A percentile compares a stretch with the other conserved stretches of the same genome.
phyloP scores from a whole-genome alignment of 345 rosid genomes.

The Salix purpurea region DNA sequence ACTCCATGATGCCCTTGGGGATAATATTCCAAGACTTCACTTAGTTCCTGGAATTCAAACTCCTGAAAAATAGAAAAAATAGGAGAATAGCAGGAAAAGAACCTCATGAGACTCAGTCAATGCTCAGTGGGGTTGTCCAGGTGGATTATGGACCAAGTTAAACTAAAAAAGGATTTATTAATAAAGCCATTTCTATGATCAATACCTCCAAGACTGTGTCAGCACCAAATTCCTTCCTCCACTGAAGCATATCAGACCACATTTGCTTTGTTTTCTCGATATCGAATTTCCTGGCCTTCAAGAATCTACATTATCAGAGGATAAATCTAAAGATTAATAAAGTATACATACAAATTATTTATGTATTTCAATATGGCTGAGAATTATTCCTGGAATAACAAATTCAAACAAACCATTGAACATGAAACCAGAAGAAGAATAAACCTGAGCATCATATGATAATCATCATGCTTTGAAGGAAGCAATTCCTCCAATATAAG shows the following conservation, averaged over 20 bases:
- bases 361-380: background rate
- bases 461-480: conserved; percentile 79
- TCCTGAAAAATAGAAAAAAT: conserved; percentile 40
- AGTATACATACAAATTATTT: background rate
- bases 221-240: conserved; percentile 88
- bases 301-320: conserved; percentile 44
- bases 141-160: background rate
- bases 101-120: background rate
- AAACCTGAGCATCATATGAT: conserved; percentile 86
- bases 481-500: conserved; percentile 73
- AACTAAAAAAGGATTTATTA: background rate
- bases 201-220: conserved; percentile 69
- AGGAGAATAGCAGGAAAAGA: conserved; percentile 6
- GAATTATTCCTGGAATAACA: background rate
- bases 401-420: background rate
- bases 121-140: too few relatives aligned
- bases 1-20: conserved; percentile 97
- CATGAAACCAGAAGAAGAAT: background rate
- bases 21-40: conserved; percentile 63
- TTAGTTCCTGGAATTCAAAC: conserved; percentile 65
- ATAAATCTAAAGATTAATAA: conserved; percentile 7
- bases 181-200: background rate
- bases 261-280: conserved; percentile 81
- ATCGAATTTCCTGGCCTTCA: conserved; percentile 92
- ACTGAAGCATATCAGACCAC: conserved; percentile 89